A percentile compares a stretch with the other conserved stretches of the same genome.
Evolutionary conservation across 305 asterid genomes (phyloP).

Genomic region (Fraxinus latifolia): DNA sequence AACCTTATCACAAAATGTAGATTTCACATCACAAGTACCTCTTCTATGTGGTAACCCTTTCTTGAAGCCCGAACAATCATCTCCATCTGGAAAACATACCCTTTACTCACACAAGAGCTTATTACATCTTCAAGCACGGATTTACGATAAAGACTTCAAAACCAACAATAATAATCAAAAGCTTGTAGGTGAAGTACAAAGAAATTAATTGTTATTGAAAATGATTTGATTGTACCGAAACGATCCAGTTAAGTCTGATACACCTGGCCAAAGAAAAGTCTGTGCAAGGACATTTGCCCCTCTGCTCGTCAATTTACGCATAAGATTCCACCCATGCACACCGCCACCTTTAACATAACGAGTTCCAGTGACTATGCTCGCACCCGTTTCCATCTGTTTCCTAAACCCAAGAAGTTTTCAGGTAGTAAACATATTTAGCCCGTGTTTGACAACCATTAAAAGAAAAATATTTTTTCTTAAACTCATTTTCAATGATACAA

Average conservation of each 20-base stretch:
- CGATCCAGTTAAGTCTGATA: constrained; percentile 96
- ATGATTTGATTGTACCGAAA: constrained; percentile 55
- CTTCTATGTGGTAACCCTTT: constrained; percentile 80
- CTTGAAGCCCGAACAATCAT: constrained; percentile 94
- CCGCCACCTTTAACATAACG: constrained; percentile 92
- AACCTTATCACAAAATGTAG: neutral
- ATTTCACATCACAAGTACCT: constrained; percentile 43
- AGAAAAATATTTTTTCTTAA: no score
- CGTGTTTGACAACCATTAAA: no score
- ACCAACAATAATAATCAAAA: constrained; percentile 15
- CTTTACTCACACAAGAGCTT: constrained; percentile 91
- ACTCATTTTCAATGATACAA: no score
- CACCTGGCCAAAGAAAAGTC: constrained; percentile 96
- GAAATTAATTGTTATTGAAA: neutral
- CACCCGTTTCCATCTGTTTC: constrained; percentile 88
- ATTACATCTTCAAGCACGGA: constrained; percentile 85
- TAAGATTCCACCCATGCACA: constrained; percentile 91
- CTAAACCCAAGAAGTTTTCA: constrained; percentile 41
- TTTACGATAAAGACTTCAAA: constrained; percentile 68
- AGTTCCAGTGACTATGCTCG: constrained; percentile 93
- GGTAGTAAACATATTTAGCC: neutral
- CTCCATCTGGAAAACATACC: constrained; percentile 99
- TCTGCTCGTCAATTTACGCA: constrained; percentile 96
- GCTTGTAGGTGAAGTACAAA: constrained; percentile 2
- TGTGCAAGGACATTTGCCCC: constrained; percentile 98